Conservation (phyloP, 495 filamentous ascomycete species). For the Peziza echinospora region DNA sequence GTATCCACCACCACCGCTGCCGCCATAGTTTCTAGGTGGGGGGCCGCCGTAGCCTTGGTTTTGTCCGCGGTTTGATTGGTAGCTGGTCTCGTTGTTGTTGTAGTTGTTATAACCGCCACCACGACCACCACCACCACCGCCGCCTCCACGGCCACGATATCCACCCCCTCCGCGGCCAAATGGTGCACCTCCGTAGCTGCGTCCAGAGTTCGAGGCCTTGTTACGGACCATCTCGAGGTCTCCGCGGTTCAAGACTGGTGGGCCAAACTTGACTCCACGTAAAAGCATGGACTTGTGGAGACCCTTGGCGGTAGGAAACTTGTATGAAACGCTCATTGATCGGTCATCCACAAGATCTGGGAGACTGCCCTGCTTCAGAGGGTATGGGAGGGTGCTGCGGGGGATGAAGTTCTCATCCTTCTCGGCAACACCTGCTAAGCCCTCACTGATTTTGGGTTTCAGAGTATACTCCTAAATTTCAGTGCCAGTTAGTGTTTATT, state of each 20-base stretch:
- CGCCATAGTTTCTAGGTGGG: neutral
- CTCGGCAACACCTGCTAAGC: constrained; percentile 56
- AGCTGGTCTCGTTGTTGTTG: neutral
- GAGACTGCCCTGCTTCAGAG: constrained; percentile 42
- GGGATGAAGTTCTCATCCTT: constrained; percentile 66
- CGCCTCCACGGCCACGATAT: constrained; percentile 23
- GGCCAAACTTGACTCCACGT: constrained; percentile 50
- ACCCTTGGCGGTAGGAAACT: constrained; percentile 46
- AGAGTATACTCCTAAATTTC: constrained; percentile 34
- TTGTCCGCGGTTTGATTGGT: constrained; percentile 1
- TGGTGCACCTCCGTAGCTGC: constrained; percentile 41
- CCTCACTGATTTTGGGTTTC: constrained; percentile 49
- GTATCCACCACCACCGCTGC: constrained; percentile 5
- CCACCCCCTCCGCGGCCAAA: constrained; percentile 24
- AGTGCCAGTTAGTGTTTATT: neutral
- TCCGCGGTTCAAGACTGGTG: constrained; percentile 42
- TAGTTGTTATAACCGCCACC: constrained; percentile 2
- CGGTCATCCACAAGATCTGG: constrained; percentile 62
- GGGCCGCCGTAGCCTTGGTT: neutral
- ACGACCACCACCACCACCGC: constrained; percentile 9
- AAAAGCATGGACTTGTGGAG: constrained; percentile 89
- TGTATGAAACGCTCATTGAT: constrained; percentile 68
- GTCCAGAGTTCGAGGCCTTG: constrained; percentile 37
- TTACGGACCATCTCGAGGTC: constrained; percentile 51
- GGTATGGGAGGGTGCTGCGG: constrained; percentile 40